A percentile compares a stretch with the other conserved stretches of the same genome.
phyloP scores from a whole-genome alignment of 2,329 filamentous ascomycete genomes.

The Scleromitrula shiraiana region DNA sequence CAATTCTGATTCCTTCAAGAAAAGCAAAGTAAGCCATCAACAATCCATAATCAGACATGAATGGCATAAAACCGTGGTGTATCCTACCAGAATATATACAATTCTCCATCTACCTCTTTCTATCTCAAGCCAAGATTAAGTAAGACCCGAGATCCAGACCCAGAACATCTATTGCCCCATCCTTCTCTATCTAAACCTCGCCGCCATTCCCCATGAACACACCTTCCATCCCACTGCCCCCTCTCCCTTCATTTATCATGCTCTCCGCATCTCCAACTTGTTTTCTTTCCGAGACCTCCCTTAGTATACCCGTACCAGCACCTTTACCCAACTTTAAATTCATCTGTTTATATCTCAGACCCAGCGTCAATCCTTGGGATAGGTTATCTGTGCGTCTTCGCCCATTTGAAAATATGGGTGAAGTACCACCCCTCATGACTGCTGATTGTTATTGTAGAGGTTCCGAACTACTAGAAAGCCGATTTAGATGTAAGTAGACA shows the following conservation, averaged over 20 bases:
- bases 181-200: conserved; percentile 22
- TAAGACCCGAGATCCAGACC: too few species aligned
- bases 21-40: too few species aligned
- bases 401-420: neutral
- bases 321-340: conserved; percentile 61
- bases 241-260: conserved; percentile 50
- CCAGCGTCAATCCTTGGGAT: conserved; percentile 57
- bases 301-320: conserved; percentile 30
- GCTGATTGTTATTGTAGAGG: conserved; percentile 81
- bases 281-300: conserved; percentile 74
- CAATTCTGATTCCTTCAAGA: too few species aligned
- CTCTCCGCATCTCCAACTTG: conserved; percentile 85
- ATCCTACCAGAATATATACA: neutral
- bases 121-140: neutral
- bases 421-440: conserved; percentile 63
- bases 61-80: too few species aligned
- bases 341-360: conserved; percentile 43
- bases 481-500: conserved; percentile 95
- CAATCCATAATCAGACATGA: neutral
- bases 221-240: conserved; percentile 24
- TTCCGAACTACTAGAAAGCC: conserved; percentile 89
- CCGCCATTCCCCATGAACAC: conserved; percentile 29
- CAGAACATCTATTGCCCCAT: too few species aligned
- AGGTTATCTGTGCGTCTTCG: conserved; percentile 37
- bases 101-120: neutral